Evolutionary conservation across 2,329 filamentous ascomycete genomes (phyloP).

Genomic region (Colletotrichum chlorophyti): DNA sequence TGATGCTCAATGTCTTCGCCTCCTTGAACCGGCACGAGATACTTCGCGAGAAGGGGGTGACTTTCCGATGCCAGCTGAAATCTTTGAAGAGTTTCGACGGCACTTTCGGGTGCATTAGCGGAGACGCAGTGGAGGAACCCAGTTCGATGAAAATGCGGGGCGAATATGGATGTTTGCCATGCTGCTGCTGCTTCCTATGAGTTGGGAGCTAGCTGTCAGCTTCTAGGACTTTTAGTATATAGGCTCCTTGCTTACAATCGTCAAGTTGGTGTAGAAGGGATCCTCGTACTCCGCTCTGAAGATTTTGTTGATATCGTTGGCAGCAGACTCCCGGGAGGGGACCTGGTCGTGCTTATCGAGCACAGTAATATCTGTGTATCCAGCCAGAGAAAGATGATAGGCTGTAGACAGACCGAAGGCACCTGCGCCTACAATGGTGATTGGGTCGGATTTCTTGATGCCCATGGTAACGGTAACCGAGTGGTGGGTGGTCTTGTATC

Average conservation of each 20-base stretch:
- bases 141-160: constrained; percentile 54
- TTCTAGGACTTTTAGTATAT: neutral
- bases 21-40: constrained; percentile 38
- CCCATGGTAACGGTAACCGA: constrained; percentile 26
- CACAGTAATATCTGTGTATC: constrained; percentile 54
- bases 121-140: constrained; percentile 56
- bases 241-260: constrained; percentile 46
- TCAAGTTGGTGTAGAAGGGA: constrained; percentile 60
- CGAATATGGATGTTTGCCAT: constrained; percentile 59
- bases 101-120: constrained; percentile 53
- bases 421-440: constrained; percentile 53
- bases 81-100: constrained; percentile 50
- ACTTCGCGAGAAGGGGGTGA: constrained; percentile 38
- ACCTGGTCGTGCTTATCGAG: constrained; percentile 46
- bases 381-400: constrained; percentile 49
- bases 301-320: constrained; percentile 68
- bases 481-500: neutral
- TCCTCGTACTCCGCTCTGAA: constrained; percentile 66
- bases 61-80: constrained; percentile 47
- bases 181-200: constrained; percentile 56
- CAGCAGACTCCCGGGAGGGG: constrained; percentile 59
- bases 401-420: constrained; percentile 59
- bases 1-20: constrained; percentile 47
- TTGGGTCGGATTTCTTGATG: constrained; percentile 32
- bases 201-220: no score